Percentiles rank a stretch among this genome's conserved stretches.
Conservation (phyloP, 2,329 filamentous ascomycete species). For the Alternaria tenuissima region DNA sequence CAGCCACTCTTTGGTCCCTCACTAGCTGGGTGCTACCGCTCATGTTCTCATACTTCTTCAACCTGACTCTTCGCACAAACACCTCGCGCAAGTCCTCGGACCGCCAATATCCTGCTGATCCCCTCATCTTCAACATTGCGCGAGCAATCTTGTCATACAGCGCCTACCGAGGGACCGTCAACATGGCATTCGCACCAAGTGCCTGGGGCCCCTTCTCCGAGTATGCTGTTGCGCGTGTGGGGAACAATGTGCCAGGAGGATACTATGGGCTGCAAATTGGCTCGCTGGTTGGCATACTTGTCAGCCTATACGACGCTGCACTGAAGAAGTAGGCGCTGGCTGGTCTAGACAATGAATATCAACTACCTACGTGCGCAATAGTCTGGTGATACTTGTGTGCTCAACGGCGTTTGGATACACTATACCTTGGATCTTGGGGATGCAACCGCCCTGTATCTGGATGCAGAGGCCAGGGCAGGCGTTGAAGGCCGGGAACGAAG, state of each 20-base stretch:
- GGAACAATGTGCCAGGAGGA: conserved; percentile 73
- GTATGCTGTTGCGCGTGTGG: conserved; percentile 68
- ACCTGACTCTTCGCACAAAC: conserved; percentile 71
- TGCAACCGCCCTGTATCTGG: not conserved
- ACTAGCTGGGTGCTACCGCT: conserved; percentile 77
- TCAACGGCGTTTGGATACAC: conserved; percentile 10
- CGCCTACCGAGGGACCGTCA: conserved; percentile 67
- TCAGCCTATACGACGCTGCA: conserved; percentile 80
- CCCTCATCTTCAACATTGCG: conserved; percentile 86
- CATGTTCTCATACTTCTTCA: conserved; percentile 86
- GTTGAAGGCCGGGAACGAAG: not conserved
- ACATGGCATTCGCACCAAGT: conserved; percentile 59
- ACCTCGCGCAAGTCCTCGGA: conserved; percentile 54
- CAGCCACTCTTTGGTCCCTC: conserved; percentile 76
- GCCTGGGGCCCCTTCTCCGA: conserved; percentile 66
- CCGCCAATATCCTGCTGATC: conserved; percentile 74
- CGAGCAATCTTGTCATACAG: conserved; percentile 85
- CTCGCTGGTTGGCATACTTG: conserved; percentile 70
- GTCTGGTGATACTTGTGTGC: not conserved
- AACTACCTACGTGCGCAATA: not conserved
- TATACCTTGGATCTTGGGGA: conserved; percentile 2
- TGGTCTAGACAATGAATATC: not conserved
- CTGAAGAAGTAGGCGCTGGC: conserved; percentile 61
- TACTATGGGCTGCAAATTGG: conserved; percentile 75
- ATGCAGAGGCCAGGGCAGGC: not conserved